Percentiles rank a stretch among this genome's conserved stretches.
Conservation (phyloP, 2,329 filamentous ascomycete species). For the Bertia moriformis region DNA sequence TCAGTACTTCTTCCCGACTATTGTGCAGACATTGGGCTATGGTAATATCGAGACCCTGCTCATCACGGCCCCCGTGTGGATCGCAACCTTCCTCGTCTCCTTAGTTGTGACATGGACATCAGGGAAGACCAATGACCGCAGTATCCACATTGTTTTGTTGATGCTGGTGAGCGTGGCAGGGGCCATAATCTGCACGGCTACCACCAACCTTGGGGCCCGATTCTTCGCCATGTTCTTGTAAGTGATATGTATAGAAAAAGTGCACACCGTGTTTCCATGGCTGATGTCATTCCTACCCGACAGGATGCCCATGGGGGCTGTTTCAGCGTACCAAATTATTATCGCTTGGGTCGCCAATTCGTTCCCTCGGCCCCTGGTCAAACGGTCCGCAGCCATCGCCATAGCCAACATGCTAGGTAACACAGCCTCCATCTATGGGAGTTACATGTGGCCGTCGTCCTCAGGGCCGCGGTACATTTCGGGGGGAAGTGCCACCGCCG, state of each 20-base stretch:
- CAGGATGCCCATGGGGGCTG: constrained; percentile 19
- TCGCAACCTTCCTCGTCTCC: constrained; percentile 33
- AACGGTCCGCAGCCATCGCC: constrained; percentile 50
- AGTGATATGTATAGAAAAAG: too few relatives aligned
- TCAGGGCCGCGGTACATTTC: constrained; percentile 27
- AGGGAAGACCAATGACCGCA: constrained; percentile 36
- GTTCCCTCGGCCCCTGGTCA: constrained; percentile 54
- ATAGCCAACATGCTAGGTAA: constrained; percentile 57
- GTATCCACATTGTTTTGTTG: constrained; percentile 35
- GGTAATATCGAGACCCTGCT: constrained; percentile 35
- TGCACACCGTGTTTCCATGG: neutral
- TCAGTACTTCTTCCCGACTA: constrained; percentile 52
- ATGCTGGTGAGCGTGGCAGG: constrained; percentile 35
- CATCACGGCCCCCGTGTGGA: constrained; percentile 43
- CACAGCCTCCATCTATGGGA: constrained; percentile 29
- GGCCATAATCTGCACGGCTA: constrained; percentile 37
- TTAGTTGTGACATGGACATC: constrained; percentile 38
- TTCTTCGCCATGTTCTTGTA: constrained; percentile 48
- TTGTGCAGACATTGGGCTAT: constrained; percentile 46
- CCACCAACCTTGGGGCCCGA: constrained; percentile 30
- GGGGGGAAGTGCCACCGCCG: constrained; percentile 45
- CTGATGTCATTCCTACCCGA: neutral
- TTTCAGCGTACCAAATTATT: constrained; percentile 32
- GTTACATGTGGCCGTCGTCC: constrained; percentile 28
- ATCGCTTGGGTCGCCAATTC: constrained; percentile 58